Evolutionary conservation across 257 asterid genomes (phyloP).

Genomic region (Solanum pennellii): DNA sequence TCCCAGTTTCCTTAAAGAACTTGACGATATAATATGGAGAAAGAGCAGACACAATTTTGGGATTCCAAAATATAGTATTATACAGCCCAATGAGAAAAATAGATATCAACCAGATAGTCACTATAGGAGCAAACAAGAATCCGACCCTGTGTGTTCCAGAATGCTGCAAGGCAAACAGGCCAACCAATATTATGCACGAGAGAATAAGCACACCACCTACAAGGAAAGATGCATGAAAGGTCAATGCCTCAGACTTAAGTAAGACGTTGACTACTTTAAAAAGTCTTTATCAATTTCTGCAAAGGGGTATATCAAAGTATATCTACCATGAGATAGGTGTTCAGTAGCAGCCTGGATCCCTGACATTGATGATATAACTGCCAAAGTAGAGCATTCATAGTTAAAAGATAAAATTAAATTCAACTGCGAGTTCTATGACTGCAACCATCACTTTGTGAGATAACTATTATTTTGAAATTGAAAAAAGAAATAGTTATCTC

Average conservation of each 20-base stretch:
- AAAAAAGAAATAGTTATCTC: too few species aligned
- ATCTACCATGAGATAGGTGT: constrained; percentile 19
- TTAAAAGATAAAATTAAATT: not conserved
- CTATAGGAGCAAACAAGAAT: constrained; percentile 83
- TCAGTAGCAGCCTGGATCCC: constrained; percentile 25
- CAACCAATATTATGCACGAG: constrained; percentile 69
- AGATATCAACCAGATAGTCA: constrained; percentile 73
- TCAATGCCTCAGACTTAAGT: not conserved
- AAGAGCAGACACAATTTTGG: constrained; percentile 61
- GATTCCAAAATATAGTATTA: constrained; percentile 68
- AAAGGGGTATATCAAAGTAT: not conserved
- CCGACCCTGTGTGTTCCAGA: constrained; percentile 88
- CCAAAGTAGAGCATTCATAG: constrained; percentile 2
- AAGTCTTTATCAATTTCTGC: not conserved
- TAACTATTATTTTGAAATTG: too few species aligned
- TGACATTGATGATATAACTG: constrained; percentile 39
- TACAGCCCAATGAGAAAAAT: constrained; percentile 66
- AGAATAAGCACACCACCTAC: constrained; percentile 55
- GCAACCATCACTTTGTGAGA: not conserved
- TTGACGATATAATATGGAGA: constrained; percentile 75
- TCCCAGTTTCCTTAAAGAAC: constrained; percentile 66
- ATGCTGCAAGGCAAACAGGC: constrained; percentile 94
- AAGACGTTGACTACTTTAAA: not conserved
- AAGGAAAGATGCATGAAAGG: not conserved
- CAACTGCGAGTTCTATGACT: not conserved